These are phyloP conservation scores for Xerocomellus chrysenteron DNA, from an alignment of 768 basidiomycete species.

Conservation along the genomic window DNA sequence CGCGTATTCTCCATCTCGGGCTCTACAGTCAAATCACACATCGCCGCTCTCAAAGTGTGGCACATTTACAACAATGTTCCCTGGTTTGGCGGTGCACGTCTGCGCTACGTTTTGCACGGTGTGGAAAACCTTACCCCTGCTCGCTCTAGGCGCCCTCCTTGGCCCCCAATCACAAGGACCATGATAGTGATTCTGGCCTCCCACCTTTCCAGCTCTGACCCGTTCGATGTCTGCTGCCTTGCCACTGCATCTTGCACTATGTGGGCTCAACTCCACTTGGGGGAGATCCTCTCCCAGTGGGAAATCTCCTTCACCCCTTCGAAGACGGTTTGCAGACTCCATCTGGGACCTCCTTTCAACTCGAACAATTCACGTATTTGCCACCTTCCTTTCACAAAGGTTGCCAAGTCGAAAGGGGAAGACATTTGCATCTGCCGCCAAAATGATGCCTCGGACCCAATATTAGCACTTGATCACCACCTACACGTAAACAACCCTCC, in stretches of 20 bases:
- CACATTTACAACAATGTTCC: neutral
- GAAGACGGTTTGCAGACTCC: fast-evolving
- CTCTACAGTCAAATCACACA: neutral
- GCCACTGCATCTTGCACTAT: neutral
- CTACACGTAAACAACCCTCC: slow-evolving; percentile 3
- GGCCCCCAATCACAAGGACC: slow-evolving; percentile 17
- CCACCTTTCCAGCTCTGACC: neutral
- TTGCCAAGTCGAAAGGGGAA: slow-evolving; percentile 21
- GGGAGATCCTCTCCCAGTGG: neutral
- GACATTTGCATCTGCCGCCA: slow-evolving; percentile 36
- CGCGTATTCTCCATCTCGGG: neutral
- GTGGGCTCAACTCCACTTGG: neutral
- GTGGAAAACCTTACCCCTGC: neutral
- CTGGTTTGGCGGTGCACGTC: neutral
- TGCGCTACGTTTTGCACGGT: neutral
- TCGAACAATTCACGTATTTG: neutral
- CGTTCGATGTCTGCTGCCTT: neutral
- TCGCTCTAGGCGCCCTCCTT: neutral
- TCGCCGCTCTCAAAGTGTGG: neutral
- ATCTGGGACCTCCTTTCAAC: neutral
- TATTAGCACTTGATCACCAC: slow-evolving; percentile 14
- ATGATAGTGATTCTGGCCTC: slow-evolving; percentile 19
- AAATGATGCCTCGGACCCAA: slow-evolving; percentile 16
- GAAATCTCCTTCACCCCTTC: neutral
- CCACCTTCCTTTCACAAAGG: slow-evolving; percentile 18